Evolutionary conservation across 257 asterid species (phyloP), one percentile per base, ranked within the genome.

Genomic region (Verbena officinalis): DNA sequence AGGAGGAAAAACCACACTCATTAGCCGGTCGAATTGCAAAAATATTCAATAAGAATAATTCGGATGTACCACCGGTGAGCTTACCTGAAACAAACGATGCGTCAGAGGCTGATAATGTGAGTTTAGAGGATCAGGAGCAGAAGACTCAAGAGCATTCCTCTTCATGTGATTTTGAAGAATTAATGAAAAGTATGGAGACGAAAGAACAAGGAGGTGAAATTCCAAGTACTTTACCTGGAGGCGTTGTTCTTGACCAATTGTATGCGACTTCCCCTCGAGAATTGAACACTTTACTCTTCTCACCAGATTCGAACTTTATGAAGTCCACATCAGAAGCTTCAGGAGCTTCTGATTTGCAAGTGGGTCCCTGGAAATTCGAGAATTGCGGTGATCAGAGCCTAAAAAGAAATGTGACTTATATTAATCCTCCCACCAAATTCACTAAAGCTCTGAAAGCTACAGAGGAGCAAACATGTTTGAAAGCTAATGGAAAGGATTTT

Each of bases 1-100:
- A 77, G 80, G 98, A 87, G 66, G 97, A 84, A 43, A 90, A 81
- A 52, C 39, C 78, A 12, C 71, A 60, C 24, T 67, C 83, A 22
- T 82, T 94, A 52, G 99, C 95, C 56, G 86, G 83, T 61, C 81
- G 96, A 63, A 72, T 94, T 68, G 96, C 89, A 49, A 96, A 90
- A 60, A 91, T 94, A 15, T 94, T 94, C 67, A 86, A 79, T 74
- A 88, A 82, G 76, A 82, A 71, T 58, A 84, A 27, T 27, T 2
- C 66, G 46, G 99, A 94, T 63, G 40, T 84, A 44, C 17, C 60
- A 52, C 55, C 97, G 44, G 48, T 73, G 46, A 55, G 62, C 70
- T 76, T 84, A 8, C 62, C 34, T 22, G 91, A 81, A 65, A 59
- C 74, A 36, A 71, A 78, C 49, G 92, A 90, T 42, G 54, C 67